Base-by-base conservation (phyloP, 2,329 filamentous ascomycete species). In the Rugonectria rugulosa region DNA sequence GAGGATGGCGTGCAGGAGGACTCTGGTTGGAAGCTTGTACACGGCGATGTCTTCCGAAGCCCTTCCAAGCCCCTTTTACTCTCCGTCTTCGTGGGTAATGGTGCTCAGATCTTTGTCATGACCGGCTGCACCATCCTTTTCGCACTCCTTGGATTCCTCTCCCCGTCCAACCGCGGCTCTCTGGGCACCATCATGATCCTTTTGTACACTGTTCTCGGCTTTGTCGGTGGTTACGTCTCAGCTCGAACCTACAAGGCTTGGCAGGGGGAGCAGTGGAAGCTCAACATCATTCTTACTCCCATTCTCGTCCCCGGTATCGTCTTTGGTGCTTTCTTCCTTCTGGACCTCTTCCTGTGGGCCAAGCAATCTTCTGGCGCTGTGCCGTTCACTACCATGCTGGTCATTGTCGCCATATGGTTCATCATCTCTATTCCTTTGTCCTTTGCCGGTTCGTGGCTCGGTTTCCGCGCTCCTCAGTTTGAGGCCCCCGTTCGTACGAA, bases 1-100 rank as follows among this genome's bases (percentile, higher is more conserved):
- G 94, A 97, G 64, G 94, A 98, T 68, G 94, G 93, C 27, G 91
- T 98, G 1, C 93, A 97, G 73, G 95, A 99, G 70, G 95, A 99
- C 73, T 97, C 93, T 9, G 95, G 95, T 58, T 99, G 95, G 95
- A 99, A 99, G 77, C 79, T 99, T 42, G 93, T 99, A 1, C 95
- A 99, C 68, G 95, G 95, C 49, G 95, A 99, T 73, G 94, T 98
- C 26, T 99, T 99, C 82, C 89, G 95, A 53, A 88, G 89, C 10
- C 95, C 95, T 4, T 86, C 88, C 62, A 88, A 90, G 57, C 90
- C 93, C 2, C 82, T 99, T 23, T 79, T 97, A 12, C 82, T 99
- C 17, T 93, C 93, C 52, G 81, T 99, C 6, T 82, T 99, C 60
- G 83, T 97, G 36, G 95, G 95, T 55, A 98, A 96, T 70, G 95